phyloP scores from a whole-genome alignment of 805 yeast species.

The Osmozyma mogii region DNA sequence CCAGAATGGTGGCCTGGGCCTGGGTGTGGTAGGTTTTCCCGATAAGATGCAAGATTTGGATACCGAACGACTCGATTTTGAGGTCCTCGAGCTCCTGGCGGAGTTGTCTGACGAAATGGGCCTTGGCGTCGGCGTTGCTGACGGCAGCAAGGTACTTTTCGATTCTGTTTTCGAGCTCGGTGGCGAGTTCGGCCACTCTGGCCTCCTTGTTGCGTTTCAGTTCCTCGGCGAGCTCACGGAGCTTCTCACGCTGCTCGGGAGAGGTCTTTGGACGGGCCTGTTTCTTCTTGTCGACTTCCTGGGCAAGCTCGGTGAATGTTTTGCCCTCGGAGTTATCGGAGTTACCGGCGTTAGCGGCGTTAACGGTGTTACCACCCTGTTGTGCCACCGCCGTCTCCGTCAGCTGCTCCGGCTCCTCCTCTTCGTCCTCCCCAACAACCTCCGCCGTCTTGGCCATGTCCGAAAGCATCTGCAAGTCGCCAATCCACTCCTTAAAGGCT shows the following conservation, averaged over 20 bases:
- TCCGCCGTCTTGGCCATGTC: conserved; percentile 64
- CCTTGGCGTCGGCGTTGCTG: conserved; percentile 52
- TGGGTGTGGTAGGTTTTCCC: conserved; percentile 73
- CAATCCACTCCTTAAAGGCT: conserved; percentile 73
- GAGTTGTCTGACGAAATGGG: conserved; percentile 46
- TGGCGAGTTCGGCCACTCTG: conserved; percentile 44
- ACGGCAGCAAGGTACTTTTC: conserved; percentile 48
- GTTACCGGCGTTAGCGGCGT: no score
- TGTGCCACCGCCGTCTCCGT: conserved; percentile 1
- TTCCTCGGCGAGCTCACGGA: conserved; percentile 44
- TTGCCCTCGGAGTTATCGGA: neutral
- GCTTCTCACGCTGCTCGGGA: conserved; percentile 39
- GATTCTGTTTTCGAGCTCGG: conserved; percentile 42
- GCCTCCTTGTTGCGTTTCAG: conserved; percentile 41
- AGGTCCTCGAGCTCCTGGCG: conserved; percentile 64
- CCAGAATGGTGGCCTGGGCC: conserved; percentile 63
- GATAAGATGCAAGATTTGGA: conserved; percentile 75
- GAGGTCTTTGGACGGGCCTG: conserved; percentile 15
- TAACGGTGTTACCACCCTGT: no score
- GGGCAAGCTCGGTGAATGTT: neutral
- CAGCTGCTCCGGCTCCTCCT: conserved; percentile 16
- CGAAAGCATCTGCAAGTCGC: conserved; percentile 73
- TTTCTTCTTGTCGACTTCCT: conserved; percentile 15
- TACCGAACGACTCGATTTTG: conserved; percentile 92
- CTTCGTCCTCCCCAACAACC: conserved; percentile 32